phyloP scores from a whole-genome alignment of 2,329 filamentous ascomycete genomes.

The Shiraia sp. region DNA sequence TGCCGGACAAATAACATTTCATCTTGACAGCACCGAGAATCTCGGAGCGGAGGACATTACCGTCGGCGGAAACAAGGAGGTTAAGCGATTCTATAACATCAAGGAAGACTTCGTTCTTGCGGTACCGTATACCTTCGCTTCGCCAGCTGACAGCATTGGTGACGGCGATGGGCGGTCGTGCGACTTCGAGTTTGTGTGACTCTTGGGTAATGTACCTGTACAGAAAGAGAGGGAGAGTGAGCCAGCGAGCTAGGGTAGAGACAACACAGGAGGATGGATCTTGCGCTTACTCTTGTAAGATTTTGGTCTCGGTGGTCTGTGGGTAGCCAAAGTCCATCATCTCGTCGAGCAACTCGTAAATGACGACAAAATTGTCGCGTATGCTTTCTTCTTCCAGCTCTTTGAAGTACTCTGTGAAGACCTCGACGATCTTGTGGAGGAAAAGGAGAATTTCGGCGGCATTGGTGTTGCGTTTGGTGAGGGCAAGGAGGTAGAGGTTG shows the following conservation, averaged over 20 bases:
- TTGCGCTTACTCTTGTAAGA: constrained; percentile 76
- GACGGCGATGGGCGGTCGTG: constrained; percentile 92
- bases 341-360: constrained; percentile 97
- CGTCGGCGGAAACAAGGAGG: constrained; percentile 88
- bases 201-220: constrained; percentile 91
- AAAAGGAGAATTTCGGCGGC: constrained; percentile 98
- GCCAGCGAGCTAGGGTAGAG: not conserved
- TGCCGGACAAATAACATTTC: constrained; percentile 98
- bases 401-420: constrained; percentile 99
- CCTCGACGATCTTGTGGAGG: constrained; percentile 96
- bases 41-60: constrained; percentile 93
- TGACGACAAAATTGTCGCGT: constrained; percentile 98
- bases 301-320: constrained; percentile 97
- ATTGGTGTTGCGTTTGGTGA: constrained; percentile 99
- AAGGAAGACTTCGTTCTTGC: constrained; percentile 99
- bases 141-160: constrained; percentile 98
- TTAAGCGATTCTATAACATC: constrained; percentile 97
- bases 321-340: constrained; percentile 99
- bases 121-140: constrained; percentile 95
- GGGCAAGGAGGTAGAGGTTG: constrained; percentile 95
- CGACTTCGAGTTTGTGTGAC: constrained; percentile 96
- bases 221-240: not conserved
- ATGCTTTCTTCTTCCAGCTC: constrained; percentile 98
- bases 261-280: not conserved
- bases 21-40: constrained; percentile 98